Evolutionary conservation across 1,284 basidiomycete genomes (phyloP), one percentile per base, ranked within the genome.

Genomic region (Heterobasidion irregulare): DNA sequence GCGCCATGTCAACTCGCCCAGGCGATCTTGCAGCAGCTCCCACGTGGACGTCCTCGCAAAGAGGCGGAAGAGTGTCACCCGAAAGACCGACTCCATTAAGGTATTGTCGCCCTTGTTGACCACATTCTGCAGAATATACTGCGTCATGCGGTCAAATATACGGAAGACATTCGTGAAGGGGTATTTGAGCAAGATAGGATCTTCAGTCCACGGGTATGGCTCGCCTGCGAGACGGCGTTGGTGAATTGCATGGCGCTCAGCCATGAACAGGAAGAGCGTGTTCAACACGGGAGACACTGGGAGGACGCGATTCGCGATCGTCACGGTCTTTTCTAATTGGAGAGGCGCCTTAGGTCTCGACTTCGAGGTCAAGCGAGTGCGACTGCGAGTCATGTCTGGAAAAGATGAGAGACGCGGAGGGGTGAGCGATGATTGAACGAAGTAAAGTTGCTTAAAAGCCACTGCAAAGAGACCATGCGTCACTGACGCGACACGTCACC

Each of bases 151-250:
- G 61, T 77, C 75, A 53, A 69, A 68, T 12, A 72, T 66, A 41
- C 75, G 69, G 56, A 69, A 77, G 50, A 75, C 68, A 61, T 77
- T 76, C 46, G 72, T 73, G 61, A 75, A 77, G 9, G 68, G 66
- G 53, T 70, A 68, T 1, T 62, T 58, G 1, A 52, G 54, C 10
- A 77, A 62, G 16, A 72, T 68, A 1, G 61, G 55, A 60, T 77
- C 75, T 4, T 65, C 53, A 2, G 72, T 74, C 73, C 73, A 75
- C 13, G 71, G 70, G 16, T 53, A 56, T 12, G 65, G 63, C 35
- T 65, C 56, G 35, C 70, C 70, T 7, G 64, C 62, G 8, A 67
- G 54, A 18, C 71, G 69, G 44, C 64, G 64, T 46, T 65, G 60
- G 52, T 66, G 66, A 4, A 72, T 66, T 1, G 57, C 61, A 52